Evolutionary conservation across 176 grass and related monocot genomes (phyloP), one percentile per base, ranked within the genome.

Genomic region (Olyra latifolia): DNA sequence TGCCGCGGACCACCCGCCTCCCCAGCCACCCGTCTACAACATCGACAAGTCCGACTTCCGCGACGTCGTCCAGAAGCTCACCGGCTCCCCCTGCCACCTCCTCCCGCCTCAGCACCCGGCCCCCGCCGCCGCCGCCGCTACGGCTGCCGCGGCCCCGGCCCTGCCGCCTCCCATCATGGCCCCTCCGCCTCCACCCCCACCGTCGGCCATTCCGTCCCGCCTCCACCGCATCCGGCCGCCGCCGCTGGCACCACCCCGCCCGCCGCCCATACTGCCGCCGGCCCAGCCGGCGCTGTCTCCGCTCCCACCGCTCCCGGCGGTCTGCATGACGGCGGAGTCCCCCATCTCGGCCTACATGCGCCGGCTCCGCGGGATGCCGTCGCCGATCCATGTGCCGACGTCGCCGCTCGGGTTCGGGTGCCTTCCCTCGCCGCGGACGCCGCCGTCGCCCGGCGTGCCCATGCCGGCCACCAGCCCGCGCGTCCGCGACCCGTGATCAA

Each of bases 301-400:
- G 10, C 90, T 99, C 5, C 96, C 92, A 22, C 90, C 96, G 17
- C 81, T 99, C 41, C 96, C 96, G 8, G 43, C 88, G 0, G 88
- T 95, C 50, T 92, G 88, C 64, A 78, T 91, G 78, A 85, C 96
- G 5, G 96, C 88, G 0, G 96, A 99, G 82, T 99, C 96, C 27
- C 96, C 96, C 24, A 95, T 99, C 78, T 99, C 96, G 24, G 90
- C 92, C 48, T 99, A 99, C 88, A 93, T 99, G 92, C 96, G 96
- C 71, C 90, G 86, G 12, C 85, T 93, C 71, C 96, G 87, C 29
- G 85, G 73, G 81, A 79, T 69, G 72, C 74, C 85, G 3, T 87
- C 84, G 74, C 88, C 86, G 62, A 81, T 89, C 77, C 76, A 81
- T n/a, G 56, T 76, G 4, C 88, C 88, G 2, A 88, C 85, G 8